These are phyloP conservation scores for Boletus rex-veris DNA, from an alignment of 768 basidiomycete species.

Conservation along the genomic window DNA sequence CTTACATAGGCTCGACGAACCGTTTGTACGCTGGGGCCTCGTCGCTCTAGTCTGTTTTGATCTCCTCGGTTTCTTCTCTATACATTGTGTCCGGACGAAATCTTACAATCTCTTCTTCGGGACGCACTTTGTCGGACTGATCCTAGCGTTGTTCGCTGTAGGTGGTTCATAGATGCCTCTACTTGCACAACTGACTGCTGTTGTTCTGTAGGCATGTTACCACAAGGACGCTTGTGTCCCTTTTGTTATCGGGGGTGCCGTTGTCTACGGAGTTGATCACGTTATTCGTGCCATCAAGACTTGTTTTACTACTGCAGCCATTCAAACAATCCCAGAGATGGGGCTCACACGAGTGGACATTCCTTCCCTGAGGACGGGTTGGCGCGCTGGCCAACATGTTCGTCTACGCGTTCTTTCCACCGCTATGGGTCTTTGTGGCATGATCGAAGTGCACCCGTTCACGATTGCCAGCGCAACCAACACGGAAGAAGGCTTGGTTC, in stretches of 20 bases:
- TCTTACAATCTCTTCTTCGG: constrained; percentile 65
- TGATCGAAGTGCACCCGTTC: constrained; percentile 73
- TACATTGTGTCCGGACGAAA: constrained; percentile 48
- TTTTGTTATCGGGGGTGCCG: constrained; percentile 50
- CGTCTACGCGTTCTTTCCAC: constrained; percentile 59
- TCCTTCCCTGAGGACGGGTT: constrained; percentile 60
- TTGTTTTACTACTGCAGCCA: constrained; percentile 51
- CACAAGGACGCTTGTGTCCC: constrained; percentile 38
- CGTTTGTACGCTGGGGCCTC: constrained; percentile 47
- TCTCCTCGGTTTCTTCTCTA: constrained; percentile 60
- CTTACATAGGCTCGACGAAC: constrained; percentile 29
- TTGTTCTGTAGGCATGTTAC: constrained; percentile 34
- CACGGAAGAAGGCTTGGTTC: constrained; percentile 55
- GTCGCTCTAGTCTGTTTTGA: constrained; percentile 51
- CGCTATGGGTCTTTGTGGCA: constrained; percentile 51
- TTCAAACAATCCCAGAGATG: constrained; percentile 60
- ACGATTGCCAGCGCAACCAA: constrained; percentile 67
- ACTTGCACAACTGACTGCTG: background rate
- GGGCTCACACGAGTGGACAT: constrained; percentile 62
- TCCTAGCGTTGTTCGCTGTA: constrained; percentile 55
- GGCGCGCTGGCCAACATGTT: constrained; percentile 86
- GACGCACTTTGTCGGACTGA: constrained; percentile 55
- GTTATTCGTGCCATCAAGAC: constrained; percentile 61
- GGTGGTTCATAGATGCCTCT: constrained; percentile 14
- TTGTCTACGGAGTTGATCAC: constrained; percentile 56